Conservation (phyloP, 75 land plant genomes). For the Picea sitchensis region DNA sequence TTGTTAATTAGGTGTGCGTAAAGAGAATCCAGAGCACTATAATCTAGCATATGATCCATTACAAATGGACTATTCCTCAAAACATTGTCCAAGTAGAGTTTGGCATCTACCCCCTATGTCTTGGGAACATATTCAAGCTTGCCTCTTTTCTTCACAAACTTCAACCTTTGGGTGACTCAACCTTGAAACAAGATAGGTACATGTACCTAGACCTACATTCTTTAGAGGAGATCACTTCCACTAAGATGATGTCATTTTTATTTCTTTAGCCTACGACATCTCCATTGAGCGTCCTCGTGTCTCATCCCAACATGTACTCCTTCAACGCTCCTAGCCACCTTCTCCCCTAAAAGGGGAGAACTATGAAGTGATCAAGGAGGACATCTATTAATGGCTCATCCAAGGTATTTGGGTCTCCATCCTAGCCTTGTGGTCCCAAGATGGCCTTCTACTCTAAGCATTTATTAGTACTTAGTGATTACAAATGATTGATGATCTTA, state of each 20-base stretch:
- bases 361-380: not conserved
- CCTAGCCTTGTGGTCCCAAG: not conserved
- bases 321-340: not conserved
- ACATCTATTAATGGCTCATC: not conserved
- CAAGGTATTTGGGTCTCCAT: not conserved
- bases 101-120: not conserved
- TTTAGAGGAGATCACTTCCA: not conserved
- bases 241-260: not conserved
- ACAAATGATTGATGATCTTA: not conserved
- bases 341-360: not conserved
- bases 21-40: not conserved
- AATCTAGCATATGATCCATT: not conserved
- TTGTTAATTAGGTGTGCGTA: not conserved
- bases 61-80: not conserved
- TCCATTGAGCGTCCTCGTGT: not conserved
- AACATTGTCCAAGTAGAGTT: not conserved
- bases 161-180: not conserved
- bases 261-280: not conserved
- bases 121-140: not conserved
- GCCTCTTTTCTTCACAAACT: not conserved
- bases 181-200: not conserved
- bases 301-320: not conserved
- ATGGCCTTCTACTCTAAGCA: not conserved
- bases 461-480: not conserved
- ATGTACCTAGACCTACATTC: not conserved